Conservation (phyloP, 805 yeast genomes). For the Candida verbasci region DNA sequence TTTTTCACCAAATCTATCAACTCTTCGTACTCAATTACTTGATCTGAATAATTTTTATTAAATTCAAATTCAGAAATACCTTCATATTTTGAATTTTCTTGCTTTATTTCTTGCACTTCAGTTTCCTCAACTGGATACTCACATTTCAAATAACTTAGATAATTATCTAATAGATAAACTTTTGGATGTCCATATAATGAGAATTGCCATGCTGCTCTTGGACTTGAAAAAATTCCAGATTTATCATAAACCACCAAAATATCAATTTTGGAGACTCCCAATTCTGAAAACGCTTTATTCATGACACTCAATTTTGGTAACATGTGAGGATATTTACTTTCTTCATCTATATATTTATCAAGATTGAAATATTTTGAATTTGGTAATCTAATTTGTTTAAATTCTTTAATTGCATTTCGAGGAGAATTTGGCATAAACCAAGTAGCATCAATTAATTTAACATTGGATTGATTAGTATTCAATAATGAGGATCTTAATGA, state of each 20-base stretch:
- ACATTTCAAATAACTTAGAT: constrained; percentile 42
- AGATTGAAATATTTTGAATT: constrained; percentile 74
- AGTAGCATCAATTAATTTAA: constrained; percentile 75
- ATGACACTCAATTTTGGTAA: constrained; percentile 62
- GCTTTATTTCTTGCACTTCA: constrained; percentile 11
- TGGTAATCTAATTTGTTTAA: constrained; percentile 52
- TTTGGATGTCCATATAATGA: constrained; percentile 71
- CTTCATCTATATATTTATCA: constrained; percentile 50
- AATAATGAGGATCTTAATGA: constrained; percentile 9
- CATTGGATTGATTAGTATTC: constrained; percentile 7
- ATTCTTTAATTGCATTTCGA: constrained; percentile 56
- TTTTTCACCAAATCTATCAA: constrained; percentile 52
- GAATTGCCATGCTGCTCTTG: constrained; percentile 91
- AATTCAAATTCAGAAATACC: constrained; percentile 22
- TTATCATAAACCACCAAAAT: constrained; percentile 78
- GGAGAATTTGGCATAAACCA: constrained; percentile 87
- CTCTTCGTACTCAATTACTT: constrained; percentile 66
- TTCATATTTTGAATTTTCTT: neutral
- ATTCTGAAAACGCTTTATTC: constrained; percentile 43
- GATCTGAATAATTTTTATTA: constrained; percentile 30
- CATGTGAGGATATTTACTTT: constrained; percentile 84
- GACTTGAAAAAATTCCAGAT: constrained; percentile 79
- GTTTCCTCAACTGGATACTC: constrained; percentile 45
- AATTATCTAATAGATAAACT: constrained; percentile 71
- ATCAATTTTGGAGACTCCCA: constrained; percentile 57